phyloP scores from a whole-genome alignment of 176 grass and related monocot genomes.

The Hordeum marinum region DNA sequence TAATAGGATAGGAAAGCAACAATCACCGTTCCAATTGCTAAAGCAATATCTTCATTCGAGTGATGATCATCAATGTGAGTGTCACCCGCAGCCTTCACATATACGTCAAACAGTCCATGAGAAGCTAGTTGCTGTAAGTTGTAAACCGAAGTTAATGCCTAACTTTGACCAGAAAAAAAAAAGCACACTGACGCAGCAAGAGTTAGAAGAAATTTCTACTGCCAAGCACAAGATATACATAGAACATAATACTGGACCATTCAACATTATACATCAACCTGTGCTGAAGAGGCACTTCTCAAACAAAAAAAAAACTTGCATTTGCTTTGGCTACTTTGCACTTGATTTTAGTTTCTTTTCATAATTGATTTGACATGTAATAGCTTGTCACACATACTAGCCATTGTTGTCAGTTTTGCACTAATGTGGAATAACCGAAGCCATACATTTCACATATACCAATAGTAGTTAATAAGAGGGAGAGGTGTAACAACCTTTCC shows the following conservation, averaged over 20 bases:
- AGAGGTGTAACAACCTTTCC: not conserved
- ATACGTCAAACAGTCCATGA: conserved; percentile 82
- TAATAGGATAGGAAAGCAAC: not conserved
- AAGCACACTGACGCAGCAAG: not conserved
- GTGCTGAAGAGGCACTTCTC: not conserved
- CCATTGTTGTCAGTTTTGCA: not conserved
- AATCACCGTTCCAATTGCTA: conserved; percentile 92
- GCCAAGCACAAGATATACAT: not conserved
- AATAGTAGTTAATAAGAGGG: not conserved
- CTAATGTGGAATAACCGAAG: not conserved
- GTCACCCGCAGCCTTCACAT: conserved; percentile 78
- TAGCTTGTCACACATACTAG: not conserved
- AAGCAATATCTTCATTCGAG: conserved; percentile 92
- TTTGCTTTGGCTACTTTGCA: not conserved
- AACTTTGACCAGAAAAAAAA: not conserved
- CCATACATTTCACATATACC: not conserved
- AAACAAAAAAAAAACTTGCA: not conserved
- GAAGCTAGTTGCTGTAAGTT: conserved; percentile 85
- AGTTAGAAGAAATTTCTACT: not conserved
- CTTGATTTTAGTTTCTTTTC: not conserved
- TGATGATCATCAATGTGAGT: conserved; percentile 98
- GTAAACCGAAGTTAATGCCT: conserved; percentile 3
- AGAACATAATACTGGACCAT: not conserved
- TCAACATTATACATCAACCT: not conserved
- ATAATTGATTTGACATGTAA: not conserved